These are phyloP conservation scores for Blastomyces emzantsi DNA, from an alignment of 2,329 filamentous ascomycete genomes.

Conservation along the genomic window DNA sequence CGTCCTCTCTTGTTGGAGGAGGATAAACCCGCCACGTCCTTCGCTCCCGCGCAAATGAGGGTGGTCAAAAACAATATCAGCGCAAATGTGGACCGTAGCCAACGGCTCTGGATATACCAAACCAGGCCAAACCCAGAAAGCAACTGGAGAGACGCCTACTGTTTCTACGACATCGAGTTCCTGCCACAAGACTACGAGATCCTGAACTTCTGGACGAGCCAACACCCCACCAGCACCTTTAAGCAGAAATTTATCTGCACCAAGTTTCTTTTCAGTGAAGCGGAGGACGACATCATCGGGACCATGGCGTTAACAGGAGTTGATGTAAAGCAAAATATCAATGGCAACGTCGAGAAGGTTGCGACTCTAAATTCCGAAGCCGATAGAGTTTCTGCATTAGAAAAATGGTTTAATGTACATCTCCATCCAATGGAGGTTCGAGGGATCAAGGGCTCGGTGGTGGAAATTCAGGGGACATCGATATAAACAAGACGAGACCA, in stretches of 20 bases:
- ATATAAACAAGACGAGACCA: conserved; percentile 6
- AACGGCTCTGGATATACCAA: conserved; percentile 56
- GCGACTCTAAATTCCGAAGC: conserved; percentile 42
- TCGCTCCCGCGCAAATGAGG: conserved; percentile 50
- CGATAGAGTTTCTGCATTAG: conserved; percentile 46
- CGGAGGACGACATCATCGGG: conserved; percentile 42
- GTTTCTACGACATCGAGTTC: conserved; percentile 59
- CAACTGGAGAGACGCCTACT: conserved; percentile 54
- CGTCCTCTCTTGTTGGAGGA: conserved; percentile 47
- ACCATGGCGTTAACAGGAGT: conserved; percentile 46
- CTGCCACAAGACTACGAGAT: conserved; percentile 51
- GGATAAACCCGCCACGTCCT: conserved; percentile 30
- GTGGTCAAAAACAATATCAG: conserved; percentile 43
- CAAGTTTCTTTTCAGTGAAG: conserved; percentile 46
- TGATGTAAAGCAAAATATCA: conserved; percentile 46
- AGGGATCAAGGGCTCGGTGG: conserved; percentile 44
- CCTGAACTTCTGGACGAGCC: conserved; percentile 51
- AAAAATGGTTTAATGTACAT: conserved; percentile 45
- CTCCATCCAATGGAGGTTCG: conserved; percentile 43
- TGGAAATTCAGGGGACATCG: conserved; percentile 34
- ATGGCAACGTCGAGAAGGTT: conserved; percentile 43
- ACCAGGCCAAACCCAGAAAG: conserved; percentile 42
- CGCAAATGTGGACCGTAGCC: conserved; percentile 35
- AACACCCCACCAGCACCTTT: conserved; percentile 45
- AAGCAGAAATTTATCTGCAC: conserved; percentile 45